Evolutionary conservation across 306 rosid genomes (phyloP), one percentile per base, ranked within the genome.

Genomic region (Datisca glomerata): DNA sequence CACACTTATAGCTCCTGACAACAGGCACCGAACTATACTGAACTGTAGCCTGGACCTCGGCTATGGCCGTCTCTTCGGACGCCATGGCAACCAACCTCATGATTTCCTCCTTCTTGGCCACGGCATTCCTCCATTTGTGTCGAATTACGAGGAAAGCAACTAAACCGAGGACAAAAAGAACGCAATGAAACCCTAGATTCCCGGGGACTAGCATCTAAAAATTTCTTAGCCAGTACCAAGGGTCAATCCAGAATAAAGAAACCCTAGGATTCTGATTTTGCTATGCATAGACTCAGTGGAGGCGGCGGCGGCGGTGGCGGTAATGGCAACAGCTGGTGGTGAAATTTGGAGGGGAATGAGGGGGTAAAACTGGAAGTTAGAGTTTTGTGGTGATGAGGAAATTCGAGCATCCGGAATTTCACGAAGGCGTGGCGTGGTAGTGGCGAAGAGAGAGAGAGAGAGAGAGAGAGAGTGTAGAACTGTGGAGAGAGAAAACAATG

Each of bases 131-230:
- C 81, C 71, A 80, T 27, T 55, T 51, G 9, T 53, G 53, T 4
- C 76, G 68, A 69, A 75, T 57, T 20, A 43, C 31, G 10, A 56
- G 15, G 41, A 70, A 72, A 0, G 47, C 75, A 13, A 61, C 38
- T 43, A 49, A 39, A 43, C 70, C 29, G 5, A 69, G 14, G 24
- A 43, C 22, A 28, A 70, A 65, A 7, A 76, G 51, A 13, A 56
- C 13, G 47, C 64, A 43, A 43, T 56, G 64, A 63, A 77, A 68
- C 85, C 92, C 92, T 75, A 75, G 24, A 55, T 72, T 48, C 50
- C 69, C 67, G 17, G 65, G 57, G 14, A 57, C 47, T 22, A 52
- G 41, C 76, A 72, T 63, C 6, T 12, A 14, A 19, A n/a, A 12
- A 19, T 59, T 35, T 28, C 54, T 55, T 64, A 71, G 12, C 66